These are phyloP conservation scores for Apostasia shenzhenica DNA, from an alignment of 106 monocot genomes.

Conservation along the genomic window DNA sequence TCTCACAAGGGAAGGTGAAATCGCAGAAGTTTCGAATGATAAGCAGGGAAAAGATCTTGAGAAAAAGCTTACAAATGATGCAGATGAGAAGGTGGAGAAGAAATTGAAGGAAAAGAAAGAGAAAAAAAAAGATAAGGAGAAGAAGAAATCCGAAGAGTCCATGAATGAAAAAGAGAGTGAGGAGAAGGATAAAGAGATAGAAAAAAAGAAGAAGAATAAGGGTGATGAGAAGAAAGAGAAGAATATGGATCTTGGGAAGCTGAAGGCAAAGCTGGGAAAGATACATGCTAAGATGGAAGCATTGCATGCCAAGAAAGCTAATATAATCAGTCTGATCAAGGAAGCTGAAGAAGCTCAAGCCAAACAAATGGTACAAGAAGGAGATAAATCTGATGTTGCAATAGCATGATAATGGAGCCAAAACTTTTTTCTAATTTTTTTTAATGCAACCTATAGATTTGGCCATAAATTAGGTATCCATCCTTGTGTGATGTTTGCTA, in stretches of 20 bases:
- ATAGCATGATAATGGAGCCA: not conserved
- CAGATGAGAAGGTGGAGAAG: conserved; percentile 4
- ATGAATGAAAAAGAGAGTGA: conserved; percentile 18
- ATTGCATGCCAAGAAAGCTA: conserved; percentile 31
- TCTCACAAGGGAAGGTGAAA: not conserved
- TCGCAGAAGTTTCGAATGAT: not conserved
- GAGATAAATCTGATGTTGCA: conserved; percentile 6
- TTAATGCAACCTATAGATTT: no score
- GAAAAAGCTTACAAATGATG: not conserved
- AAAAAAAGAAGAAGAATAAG: conserved; percentile 15
- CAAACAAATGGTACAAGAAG: conserved; percentile 15
- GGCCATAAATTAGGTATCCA: no score
- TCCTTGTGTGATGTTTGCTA: no score
- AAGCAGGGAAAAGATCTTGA: not conserved
- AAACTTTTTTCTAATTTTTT: no score
- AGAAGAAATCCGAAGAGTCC: conserved; percentile 6
- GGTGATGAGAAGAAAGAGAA: conserved; percentile 20
- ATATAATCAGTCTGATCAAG: conserved; percentile 47
- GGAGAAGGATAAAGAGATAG: conserved; percentile 16
- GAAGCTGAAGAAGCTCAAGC: conserved; percentile 27
- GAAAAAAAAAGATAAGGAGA: not conserved
- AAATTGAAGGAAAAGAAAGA: conserved; percentile 2
- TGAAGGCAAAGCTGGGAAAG: conserved; percentile 64
- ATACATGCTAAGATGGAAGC: conserved; percentile 39
- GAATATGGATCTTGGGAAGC: conserved; percentile 24